A percentile compares a stretch with the other conserved stretches of the same genome.
Evolutionary conservation across 2,329 filamentous ascomycete genomes (phyloP).

Genomic region (Beauveria sp.): DNA sequence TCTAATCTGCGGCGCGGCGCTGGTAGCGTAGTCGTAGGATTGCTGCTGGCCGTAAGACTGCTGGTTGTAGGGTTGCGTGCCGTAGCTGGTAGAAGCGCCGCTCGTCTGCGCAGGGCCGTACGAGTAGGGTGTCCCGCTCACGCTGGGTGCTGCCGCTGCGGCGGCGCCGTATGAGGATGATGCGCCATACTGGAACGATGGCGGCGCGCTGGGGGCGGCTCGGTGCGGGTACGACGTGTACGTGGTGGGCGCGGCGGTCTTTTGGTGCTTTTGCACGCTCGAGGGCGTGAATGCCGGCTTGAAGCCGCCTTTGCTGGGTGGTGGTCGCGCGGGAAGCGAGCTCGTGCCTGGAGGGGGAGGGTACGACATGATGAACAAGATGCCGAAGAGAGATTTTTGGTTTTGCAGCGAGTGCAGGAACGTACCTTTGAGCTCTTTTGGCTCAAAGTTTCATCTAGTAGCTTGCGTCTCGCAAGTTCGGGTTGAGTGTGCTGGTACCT

Average conservation of each 20-base stretch:
- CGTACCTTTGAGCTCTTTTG: conserved; percentile 10
- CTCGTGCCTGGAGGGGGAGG: conserved; percentile 69
- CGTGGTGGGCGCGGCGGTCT: conserved; percentile 1
- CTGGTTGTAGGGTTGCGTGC: not conserved
- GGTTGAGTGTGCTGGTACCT: not conserved
- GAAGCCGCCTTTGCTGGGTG: conserved; percentile 38
- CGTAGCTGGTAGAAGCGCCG: conserved; percentile 7
- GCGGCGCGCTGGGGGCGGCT: conserved; percentile 2
- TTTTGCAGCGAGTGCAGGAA: conserved; percentile 10
- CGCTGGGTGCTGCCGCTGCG: conserved; percentile 19
- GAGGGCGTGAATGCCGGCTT: conserved; percentile 43
- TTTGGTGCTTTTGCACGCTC: conserved; percentile 19
- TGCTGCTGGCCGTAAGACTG: conserved; percentile 33
- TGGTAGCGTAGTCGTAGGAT: conserved; percentile 27
- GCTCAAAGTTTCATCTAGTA: conserved; percentile 4
- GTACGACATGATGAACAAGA: conserved; percentile 72
- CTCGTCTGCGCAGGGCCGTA: conserved; percentile 19
- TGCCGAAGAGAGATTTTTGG: conserved; percentile 1
- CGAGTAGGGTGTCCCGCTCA: conserved; percentile 27
- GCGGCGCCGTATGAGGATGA: not conserved
- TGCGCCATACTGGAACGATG: conserved; percentile 7
- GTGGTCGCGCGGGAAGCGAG: conserved; percentile 67
- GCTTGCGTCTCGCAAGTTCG: not conserved
- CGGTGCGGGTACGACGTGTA: conserved; percentile 9
- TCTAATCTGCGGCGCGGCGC: conserved; percentile 57